Evolutionary conservation across 495 filamentous ascomycete genomes (phyloP), one percentile per base, ranked within the genome.

Genomic region (Podospora anserina): DNA sequence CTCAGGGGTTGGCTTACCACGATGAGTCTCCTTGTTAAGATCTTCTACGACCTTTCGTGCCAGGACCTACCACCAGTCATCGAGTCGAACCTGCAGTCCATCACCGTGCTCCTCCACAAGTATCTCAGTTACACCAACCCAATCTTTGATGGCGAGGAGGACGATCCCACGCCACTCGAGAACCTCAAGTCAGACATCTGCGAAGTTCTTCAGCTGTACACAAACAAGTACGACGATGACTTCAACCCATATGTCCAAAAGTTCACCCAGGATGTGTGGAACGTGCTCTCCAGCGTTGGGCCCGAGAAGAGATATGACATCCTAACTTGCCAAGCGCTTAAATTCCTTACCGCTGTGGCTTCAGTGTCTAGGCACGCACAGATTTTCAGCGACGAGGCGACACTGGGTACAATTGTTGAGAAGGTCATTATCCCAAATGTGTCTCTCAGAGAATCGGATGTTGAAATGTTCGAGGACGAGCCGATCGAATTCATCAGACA

Each of bases 401-500:
- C 89, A 2, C 79, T 97, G 65, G 82, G 84, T 27, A 89, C 97
- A 73, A 90, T 99, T 27, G 90, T 97, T 44, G 92, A 97, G 78
- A 96, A 96, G 80, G 96, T 97, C 28, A 89, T 99, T 59, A 79
- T 99, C 65, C 96, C 96, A 44, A 99, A 97, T 70, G 88, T 98
- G 64, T 88, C 88, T 15, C 84, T 99, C 26, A 87, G 96, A 74
- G 93, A 96, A 69, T 92, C 93, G 2, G 96, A 99, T 68, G 88
- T 96, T 68, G 96, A 99, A 76, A 83, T 96, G 49, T 97, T 98
- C 71, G 96, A 98, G 76, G 96, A 99, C 73, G 96, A 99, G 77
- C 96, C 96, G 3, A 97, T 99, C 76, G 96, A 99, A 76, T 99
- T 96, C 78, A 98, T 98, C 74, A 85, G 96, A 64, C 88, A 93